Evolutionary conservation across 2,329 filamentous ascomycete genomes (phyloP), one percentile per base, ranked within the genome.

Genomic region (Verticillium nonalfalfae): DNA sequence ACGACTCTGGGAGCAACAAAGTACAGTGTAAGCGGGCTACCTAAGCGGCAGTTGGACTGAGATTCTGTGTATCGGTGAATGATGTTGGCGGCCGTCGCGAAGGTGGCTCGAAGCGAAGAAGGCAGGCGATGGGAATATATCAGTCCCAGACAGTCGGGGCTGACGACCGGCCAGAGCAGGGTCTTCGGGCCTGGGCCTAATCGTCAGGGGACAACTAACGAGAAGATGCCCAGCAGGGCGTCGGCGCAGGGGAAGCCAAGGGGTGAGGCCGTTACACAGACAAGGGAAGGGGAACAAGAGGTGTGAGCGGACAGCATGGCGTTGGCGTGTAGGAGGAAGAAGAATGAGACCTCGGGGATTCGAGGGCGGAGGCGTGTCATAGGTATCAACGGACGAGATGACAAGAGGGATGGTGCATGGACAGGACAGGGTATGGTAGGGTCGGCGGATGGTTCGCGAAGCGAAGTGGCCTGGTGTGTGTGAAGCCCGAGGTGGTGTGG

Each of bases 351-450:
- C 45, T 52, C 18, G 45, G 45, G n/a, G 45, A 4, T 31, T 21
- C 9, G 4, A 55, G 31, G 57, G 36, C 15, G 50, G 54, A 45
- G 57, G 36, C 13, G 38, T 15, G 50, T 58, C 6, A 34, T 56
- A 59, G 57, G 60, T 50, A 56, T 59, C 10, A 45, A 40, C 52
- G 60, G 55, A 50, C 21, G 60, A 26, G 45, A 52, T 52, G 45
- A 52, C 45, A 52, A 21, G 45, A 52, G 45, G 18, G 26, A 5
- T 31, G 4, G 18, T 21, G 45, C 45, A 52, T 52, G 45, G 21
- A 26, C 45, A 52, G 18, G 39, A 15, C 13, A 40, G 39, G 39
- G 39, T 40, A 15, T 4, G 7, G 39, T 7, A 40, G 39, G 39
- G 39, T 40, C 6, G 13, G 26, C 7, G 35, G 35, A 13, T 36